phyloP scores from a whole-genome alignment of 129 eudicot species.

The Flaveria ramosissima region DNA sequence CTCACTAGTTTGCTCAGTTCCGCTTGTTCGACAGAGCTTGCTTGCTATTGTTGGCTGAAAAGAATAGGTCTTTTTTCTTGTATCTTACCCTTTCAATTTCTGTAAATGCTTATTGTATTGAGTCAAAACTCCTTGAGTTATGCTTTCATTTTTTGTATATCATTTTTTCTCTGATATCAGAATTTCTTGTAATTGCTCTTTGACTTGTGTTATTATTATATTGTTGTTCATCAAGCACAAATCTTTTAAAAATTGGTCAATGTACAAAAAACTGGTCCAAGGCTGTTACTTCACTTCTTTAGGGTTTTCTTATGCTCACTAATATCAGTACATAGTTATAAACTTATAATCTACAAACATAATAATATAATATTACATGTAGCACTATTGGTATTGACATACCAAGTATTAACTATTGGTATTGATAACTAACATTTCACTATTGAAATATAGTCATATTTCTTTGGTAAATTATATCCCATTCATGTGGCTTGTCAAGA shows the following conservation, averaged over 20 bases:
- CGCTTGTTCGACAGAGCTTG: conserved; percentile 88
- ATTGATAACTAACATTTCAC: not conserved
- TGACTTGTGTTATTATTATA: not conserved
- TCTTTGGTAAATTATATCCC: not conserved
- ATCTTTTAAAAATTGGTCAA: not conserved
- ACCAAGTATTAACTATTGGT: not conserved
- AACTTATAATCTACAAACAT: not conserved
- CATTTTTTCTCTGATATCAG: not conserved
- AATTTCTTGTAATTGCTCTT: conserved; percentile 1
- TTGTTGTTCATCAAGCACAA: not conserved
- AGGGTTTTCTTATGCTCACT: not conserved
- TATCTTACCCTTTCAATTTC: not conserved
- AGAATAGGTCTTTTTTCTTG: not conserved
- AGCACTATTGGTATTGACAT: not conserved
- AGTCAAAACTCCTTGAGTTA: not conserved
- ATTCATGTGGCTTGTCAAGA: not conserved
- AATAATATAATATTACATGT: not conserved
- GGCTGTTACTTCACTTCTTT: not conserved
- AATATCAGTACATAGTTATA: not conserved
- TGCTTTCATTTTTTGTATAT: not conserved
- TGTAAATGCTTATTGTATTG: conserved; percentile 28
- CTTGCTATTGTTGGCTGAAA: conserved; percentile 84
- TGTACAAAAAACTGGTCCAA: not conserved
- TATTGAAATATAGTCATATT: not conserved
- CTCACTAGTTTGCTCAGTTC: conserved; percentile 86